Evolutionary conservation across 2,329 filamentous ascomycete species (phyloP).

Genomic region (Huntiella savannae): DNA sequence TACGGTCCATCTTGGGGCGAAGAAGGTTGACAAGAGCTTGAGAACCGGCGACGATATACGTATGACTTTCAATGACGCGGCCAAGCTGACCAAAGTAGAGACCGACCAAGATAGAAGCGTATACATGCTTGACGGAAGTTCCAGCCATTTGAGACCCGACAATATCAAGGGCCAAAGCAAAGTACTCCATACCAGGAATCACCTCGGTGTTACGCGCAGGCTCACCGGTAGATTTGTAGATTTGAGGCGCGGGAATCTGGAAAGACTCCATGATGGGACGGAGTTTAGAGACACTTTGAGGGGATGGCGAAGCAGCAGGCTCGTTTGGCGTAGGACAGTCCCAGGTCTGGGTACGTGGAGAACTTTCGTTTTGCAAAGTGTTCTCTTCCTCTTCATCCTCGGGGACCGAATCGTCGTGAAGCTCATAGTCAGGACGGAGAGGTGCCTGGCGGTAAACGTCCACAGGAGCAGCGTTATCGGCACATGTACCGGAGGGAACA

Average conservation of each 20-base stretch:
- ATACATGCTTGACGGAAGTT: conserved; percentile 64
- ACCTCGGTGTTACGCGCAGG: conserved; percentile 49
- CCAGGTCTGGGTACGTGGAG: conserved; percentile 33
- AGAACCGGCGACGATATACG: conserved; percentile 37
- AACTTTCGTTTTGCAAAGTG: conserved; percentile 23
- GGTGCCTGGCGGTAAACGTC: too few species aligned
- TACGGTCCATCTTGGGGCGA: conserved; percentile 41
- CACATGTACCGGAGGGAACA: too few species aligned
- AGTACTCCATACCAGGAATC: conserved; percentile 80
- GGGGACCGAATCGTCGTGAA: too few species aligned
- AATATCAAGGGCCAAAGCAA: conserved; percentile 70
- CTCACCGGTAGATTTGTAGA: neutral
- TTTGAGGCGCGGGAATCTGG: too few species aligned
- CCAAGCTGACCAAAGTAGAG: conserved; percentile 80
- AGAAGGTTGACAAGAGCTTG: conserved; percentile 51
- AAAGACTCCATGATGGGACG: too few species aligned
- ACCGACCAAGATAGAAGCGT: conserved; percentile 67
- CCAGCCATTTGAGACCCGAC: conserved; percentile 64
- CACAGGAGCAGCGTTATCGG: too few species aligned
- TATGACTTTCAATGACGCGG: conserved; percentile 67
- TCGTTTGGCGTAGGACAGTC: neutral
- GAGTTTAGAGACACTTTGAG: too few species aligned
- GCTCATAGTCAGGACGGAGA: too few species aligned
- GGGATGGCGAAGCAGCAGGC: conserved; percentile 16
- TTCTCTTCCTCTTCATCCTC: too few species aligned